Conservation (phyloP, 257 asterid genomes). For the Eustoma russellianum region DNA sequence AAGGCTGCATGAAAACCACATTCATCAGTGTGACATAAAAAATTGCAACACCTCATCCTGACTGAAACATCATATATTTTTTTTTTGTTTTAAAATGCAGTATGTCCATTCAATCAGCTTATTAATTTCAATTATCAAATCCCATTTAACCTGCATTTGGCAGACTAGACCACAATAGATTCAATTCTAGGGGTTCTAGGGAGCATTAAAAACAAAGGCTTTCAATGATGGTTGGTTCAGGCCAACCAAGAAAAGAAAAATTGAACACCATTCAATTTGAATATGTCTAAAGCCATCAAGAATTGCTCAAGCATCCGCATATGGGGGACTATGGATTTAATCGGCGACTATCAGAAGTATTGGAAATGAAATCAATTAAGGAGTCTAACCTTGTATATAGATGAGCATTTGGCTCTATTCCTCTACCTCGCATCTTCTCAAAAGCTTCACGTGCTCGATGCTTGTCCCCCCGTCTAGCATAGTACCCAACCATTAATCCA, state of each 20-base stretch:
- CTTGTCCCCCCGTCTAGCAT: constrained; percentile 94
- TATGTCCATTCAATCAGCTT: no score
- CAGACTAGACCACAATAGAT: no score
- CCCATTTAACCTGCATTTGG: no score
- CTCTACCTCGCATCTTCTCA: constrained; percentile 93
- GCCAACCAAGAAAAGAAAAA: background rate
- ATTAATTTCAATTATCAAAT: no score
- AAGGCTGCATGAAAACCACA: constrained; percentile 46
- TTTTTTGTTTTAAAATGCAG: no score
- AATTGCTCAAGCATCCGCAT: background rate
- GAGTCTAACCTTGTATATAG: constrained; percentile 75
- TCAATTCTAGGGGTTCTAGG: no score
- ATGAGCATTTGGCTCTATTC: constrained; percentile 87
- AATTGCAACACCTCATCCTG: no score
- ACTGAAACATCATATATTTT: no score
- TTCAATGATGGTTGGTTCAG: no score
- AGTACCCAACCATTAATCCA: constrained; percentile 87
- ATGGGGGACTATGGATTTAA: background rate
- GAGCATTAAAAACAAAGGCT: no score
- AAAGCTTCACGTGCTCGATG: constrained; percentile 94
- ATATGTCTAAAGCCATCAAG: background rate
- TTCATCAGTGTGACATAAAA: no score
- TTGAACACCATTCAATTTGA: background rate
- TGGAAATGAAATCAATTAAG: background rate
- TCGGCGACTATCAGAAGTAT: background rate